Base-by-base conservation (phyloP, 345 rosid genomes). In the Diplotaxis tenuifolia region DNA sequence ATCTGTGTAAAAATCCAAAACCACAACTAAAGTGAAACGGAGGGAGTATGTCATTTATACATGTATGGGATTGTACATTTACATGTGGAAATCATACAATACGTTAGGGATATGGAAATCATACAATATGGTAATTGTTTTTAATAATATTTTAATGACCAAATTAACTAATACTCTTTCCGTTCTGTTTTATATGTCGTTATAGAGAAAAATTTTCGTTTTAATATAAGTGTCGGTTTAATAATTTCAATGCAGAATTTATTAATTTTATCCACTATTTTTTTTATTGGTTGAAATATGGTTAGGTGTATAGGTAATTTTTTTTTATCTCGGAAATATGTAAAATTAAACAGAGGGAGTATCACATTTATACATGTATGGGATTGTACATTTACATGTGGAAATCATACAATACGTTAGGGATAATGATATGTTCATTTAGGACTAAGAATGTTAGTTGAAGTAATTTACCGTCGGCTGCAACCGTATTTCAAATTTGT, bases 371-470 rank as follows among this genome's bases (percentile, higher is more conserved):
- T 11, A 49, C 57, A 38, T 50, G 32, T 70, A 10, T 58, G 31
- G 59, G 31, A n/a, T n/a, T n/a, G n/a, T n/a, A n/a, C 54, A 20
- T 2, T 18, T 19, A 47, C 28, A 54, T 63, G 56, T 64, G 32
- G 23, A n/a, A 73, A 18, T 55, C 49, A 27, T 28, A 9, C 16
- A 56, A 40, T 42, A 56, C 65, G 49, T 64, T 56, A 28, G 20
- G 34, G 62, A 57, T 56, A 73, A 62, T 64, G 2, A 55, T 63
- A 16, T 40, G 34, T 20, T 73, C 66, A 64, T 19, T 28, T 65
- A 56, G 65, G 50, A 65, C 65, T 57, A 45, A 22, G 72, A 73
- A 73, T 57, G 77, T 73, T 73, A 65, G 77, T 73, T 73, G 77
- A 65, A 73, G 9, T 56, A 22, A 27, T 27, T 9, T 64, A 57